Conservation (phyloP, 1,284 basidiomycete genomes). For the Ceratobasidium sp. region DNA sequence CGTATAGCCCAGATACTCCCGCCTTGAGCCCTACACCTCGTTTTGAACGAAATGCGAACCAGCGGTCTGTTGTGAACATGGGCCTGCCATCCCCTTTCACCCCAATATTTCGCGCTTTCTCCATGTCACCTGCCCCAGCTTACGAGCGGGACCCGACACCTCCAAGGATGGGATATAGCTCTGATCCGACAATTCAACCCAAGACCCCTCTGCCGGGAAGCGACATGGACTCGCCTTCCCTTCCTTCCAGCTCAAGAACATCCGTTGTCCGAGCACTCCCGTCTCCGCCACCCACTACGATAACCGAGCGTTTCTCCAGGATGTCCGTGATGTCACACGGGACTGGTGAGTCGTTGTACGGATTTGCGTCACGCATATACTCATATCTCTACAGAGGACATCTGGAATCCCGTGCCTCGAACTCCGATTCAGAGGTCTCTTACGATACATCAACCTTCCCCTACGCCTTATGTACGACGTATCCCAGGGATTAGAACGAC, state of each 20-base stretch:
- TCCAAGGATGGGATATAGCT: neutral
- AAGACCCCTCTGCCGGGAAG: neutral
- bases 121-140: constrained; percentile 22
- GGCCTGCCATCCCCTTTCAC: constrained; percentile 5
- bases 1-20: neutral
- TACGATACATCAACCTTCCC: constrained; percentile 22
- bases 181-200: neutral
- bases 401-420: constrained; percentile 6
- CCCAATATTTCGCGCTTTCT: constrained; percentile 12
- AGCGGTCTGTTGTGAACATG: neutral
- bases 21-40: neutral
- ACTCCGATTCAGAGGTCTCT: neutral
- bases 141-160: constrained; percentile 17
- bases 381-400: neutral
- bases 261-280: constrained; percentile 8
- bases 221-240: neutral
- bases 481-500: constrained; percentile 19
- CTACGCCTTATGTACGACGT: constrained; percentile 5
- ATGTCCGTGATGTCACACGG: constrained; percentile 6
- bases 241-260: constrained; percentile 1
- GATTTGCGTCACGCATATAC: neutral
- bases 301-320: neutral
- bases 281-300: constrained; percentile 8
- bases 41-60: neutral
- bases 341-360: neutral